Conservation (phyloP, 1,284 basidiomycete species). For the Phellinidium pouzarii region DNA sequence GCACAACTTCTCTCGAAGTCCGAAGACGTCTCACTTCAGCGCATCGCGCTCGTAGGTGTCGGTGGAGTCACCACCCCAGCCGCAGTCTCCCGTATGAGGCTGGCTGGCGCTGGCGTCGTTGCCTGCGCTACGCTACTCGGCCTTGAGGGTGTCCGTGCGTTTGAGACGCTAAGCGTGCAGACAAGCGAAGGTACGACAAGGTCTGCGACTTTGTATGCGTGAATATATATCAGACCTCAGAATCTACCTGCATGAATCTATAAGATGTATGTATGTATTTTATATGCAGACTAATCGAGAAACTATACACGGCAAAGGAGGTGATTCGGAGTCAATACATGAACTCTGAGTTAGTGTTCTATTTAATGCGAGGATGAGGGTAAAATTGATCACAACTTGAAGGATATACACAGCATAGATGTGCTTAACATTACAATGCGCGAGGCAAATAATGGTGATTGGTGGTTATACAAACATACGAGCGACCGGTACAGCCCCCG, state of each 20-base stretch:
- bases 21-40: slow-evolving; percentile 34
- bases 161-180: slow-evolving; percentile 33
- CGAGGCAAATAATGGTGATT: neutral
- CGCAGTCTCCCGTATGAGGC: slow-evolving; percentile 55
- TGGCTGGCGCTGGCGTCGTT: slow-evolving; percentile 64
- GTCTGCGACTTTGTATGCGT: neutral
- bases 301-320: too few species aligned
- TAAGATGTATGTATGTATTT: neutral
- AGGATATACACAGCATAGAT: neutral
- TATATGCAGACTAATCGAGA: neutral
- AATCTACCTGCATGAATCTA: too few species aligned
- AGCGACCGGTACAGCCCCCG: neutral
- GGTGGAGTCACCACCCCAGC: slow-evolving; percentile 66
- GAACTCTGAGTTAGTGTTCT: too few species aligned
- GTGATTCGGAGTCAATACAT: too few species aligned
- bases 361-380: too few species aligned
- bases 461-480: neutral
- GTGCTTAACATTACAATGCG: neutral
- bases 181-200: neutral
- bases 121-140: slow-evolving; percentile 72
- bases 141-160: slow-evolving; percentile 55
- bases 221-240: neutral
- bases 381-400: too few species aligned
- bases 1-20: slow-evolving; percentile 41
- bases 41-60: slow-evolving; percentile 62